Conservation (phyloP, 2,329 filamentous ascomycete species). For the Paecilomyces dactylethromorphus region DNA sequence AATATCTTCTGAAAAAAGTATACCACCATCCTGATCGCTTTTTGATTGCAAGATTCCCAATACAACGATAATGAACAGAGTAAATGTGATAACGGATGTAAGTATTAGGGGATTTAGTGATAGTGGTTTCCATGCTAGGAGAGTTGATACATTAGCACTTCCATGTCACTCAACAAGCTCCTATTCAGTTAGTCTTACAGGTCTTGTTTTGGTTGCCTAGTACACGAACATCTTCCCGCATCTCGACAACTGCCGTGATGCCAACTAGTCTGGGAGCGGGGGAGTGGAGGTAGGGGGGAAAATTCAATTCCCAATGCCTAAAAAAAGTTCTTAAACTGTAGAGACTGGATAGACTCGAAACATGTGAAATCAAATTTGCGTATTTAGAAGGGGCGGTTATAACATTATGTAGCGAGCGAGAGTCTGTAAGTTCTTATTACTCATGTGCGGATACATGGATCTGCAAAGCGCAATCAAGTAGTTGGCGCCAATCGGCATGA, state of each 20-base stretch:
- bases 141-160: not conserved
- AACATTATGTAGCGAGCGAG: not conserved
- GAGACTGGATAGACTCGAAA: not conserved
- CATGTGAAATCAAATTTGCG: not conserved
- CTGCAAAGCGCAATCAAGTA: not conserved
- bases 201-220: not conserved
- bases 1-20: slow-evolving; percentile 31
- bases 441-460: not conserved
- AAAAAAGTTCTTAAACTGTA: too few species aligned
- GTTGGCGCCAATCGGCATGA: too few species aligned
- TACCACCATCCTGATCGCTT: slow-evolving; percentile 37
- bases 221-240: not conserved
- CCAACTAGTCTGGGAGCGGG: not conserved
- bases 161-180: not conserved
- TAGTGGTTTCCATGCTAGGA: slow-evolving; percentile 29
- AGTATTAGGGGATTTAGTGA: slow-evolving; percentile 34
- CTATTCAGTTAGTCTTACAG: not conserved
- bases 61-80: slow-evolving; percentile 34
- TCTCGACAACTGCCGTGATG: not conserved
- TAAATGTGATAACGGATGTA: slow-evolving; percentile 26
- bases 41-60: slow-evolving; percentile 41
- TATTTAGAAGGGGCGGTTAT: not conserved
- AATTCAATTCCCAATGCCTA: too few species aligned
- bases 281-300: too few species aligned
- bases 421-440: not conserved